Evolutionary conservation across 257 asterid species (phyloP), one percentile per base, ranked within the genome.

Genomic region (Petunia secreta): DNA sequence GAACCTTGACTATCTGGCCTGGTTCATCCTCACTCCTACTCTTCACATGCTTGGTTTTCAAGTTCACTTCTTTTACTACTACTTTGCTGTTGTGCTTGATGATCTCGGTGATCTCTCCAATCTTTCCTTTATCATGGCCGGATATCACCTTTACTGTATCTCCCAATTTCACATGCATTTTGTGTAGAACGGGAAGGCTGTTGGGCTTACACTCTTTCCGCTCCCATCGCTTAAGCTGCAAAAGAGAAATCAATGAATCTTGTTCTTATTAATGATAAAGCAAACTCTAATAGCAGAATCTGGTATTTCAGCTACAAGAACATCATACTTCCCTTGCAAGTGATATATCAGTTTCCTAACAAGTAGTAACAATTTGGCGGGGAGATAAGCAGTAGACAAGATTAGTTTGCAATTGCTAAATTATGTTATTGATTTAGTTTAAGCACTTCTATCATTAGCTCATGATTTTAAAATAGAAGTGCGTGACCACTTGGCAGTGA

Each of bases 1-100:
- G 58, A 75, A 95, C 99, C 99, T 90, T 91, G 84, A 96, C 83
- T 67, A 94, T 96, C 88, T 92, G 96, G 75, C 99, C 99, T 76
- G 88, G 89, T 83, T 91, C 98, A 6, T 85, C 98, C 80, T 92
- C 97, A 67, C 85, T 89, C 89, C 81, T 90, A 87, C 95, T 90
- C 91, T 96, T 96, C 74, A 90, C 89, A 71, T 96, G 98, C 91
- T 96, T 94, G 13, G 98, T 96, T 91, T 96, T 96, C 90, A 96
- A 85, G 96, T 96, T 94, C 43, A 92, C 81, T 2, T 96, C 98
- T 82, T 86, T 89, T 60, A 94, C 83, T 54, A 94, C 81, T 14
- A 96, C 83, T 81, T 79, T 83, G 89, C 99, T 91, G 85, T 92
- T 96, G 82, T 96, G 99, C 80, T 65, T 92, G 64, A 96, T 83